Evolutionary conservation across 345 rosid species (phyloP).

Genomic region (Anastatica hierochuntica): DNA sequence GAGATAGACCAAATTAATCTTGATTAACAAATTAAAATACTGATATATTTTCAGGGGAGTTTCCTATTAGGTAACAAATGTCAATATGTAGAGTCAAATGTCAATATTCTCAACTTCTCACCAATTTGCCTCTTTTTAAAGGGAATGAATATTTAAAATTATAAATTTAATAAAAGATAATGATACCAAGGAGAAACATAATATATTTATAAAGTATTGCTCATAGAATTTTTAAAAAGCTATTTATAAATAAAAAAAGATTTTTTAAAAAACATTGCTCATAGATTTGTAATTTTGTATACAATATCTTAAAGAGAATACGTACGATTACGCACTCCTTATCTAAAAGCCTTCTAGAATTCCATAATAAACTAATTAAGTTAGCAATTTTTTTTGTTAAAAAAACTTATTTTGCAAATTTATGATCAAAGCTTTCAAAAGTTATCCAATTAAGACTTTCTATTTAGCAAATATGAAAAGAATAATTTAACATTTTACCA

Average conservation of each 20-base stretch:
- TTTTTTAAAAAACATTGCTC: too few relatives aligned
- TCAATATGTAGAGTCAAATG: background rate
- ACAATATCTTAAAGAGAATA: slow-evolving; percentile 2
- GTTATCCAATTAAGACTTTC: background rate
- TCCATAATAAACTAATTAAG: background rate
- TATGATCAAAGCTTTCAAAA: background rate
- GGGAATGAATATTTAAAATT: background rate
- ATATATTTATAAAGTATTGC: background rate
- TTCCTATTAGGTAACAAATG: too few relatives aligned
- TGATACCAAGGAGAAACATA: background rate
- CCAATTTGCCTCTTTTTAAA: background rate
- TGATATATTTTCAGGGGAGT: background rate
- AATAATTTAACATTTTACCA: too few relatives aligned
- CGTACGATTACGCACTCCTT: background rate
- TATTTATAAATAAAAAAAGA: too few relatives aligned
- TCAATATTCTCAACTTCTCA: slow-evolving; percentile 1
- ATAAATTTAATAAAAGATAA: background rate
- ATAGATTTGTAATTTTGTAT: slow-evolving; percentile 10
- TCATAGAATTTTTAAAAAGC: slow-evolving; percentile 17
- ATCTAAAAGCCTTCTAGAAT: slow-evolving; percentile 18
- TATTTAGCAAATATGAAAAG: background rate
- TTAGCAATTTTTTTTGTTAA: background rate
- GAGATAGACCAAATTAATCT: too few relatives aligned
- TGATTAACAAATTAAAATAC: background rate
- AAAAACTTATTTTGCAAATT: background rate